phyloP scores from a whole-genome alignment of 805 yeast genomes.

The Pichia kluyveri region DNA sequence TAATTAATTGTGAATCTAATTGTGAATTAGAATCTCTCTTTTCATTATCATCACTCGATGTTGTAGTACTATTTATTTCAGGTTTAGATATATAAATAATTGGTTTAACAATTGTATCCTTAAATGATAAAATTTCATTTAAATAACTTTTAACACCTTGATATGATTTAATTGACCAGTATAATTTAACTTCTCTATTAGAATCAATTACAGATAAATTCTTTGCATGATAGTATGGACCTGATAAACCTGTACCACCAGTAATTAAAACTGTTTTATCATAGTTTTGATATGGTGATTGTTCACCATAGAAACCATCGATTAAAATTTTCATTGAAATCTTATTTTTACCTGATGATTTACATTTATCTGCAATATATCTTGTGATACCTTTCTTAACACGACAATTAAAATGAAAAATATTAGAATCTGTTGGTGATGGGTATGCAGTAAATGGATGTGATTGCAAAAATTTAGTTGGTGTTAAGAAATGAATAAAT shows the following conservation, averaged over 20 bases:
- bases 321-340: constrained; percentile 29
- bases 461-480: constrained; percentile 39
- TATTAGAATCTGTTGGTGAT: constrained; percentile 24
- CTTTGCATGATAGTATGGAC: constrained; percentile 35
- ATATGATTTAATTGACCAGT: constrained; percentile 57
- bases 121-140: constrained; percentile 31
- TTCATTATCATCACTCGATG: constrained; percentile 2
- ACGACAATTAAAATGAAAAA: constrained; percentile 37
- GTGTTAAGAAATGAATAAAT: constrained; percentile 48
- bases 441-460: constrained; percentile 62
- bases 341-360: constrained; percentile 16
- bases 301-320: constrained; percentile 71
- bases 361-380: constrained; percentile 23
- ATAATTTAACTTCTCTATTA: constrained; percentile 33
- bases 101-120: constrained; percentile 27
- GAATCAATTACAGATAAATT: constrained; percentile 24
- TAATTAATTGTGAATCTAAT: not conserved
- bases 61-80: not conserved
- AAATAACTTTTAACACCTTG: constrained; percentile 42
- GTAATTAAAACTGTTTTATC: constrained; percentile 52
- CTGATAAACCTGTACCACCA: constrained; percentile 73
- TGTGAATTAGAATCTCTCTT: not conserved
- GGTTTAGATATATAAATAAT: constrained; percentile 35
- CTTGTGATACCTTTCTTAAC: constrained; percentile 53
- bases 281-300: constrained; percentile 40